Evolutionary conservation across 2,329 filamentous ascomycete genomes (phyloP).

Genomic region (Rhexocercosporidium sp.): DNA sequence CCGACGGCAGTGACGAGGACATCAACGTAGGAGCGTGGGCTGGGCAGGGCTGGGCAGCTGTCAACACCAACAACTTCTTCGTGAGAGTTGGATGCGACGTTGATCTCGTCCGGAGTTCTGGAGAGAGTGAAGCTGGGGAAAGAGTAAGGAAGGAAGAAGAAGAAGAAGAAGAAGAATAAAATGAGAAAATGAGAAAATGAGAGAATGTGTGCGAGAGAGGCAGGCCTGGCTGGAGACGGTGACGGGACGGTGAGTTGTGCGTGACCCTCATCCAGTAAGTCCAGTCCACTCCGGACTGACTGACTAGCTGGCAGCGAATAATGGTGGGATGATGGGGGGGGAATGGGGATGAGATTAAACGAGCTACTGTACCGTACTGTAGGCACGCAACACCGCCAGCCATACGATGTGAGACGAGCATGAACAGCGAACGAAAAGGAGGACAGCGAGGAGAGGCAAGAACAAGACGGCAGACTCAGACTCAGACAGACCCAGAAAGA

Average conservation of each 20-base stretch:
- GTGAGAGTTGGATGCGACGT: neutral
- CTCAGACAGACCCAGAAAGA: no score
- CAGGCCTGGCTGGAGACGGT: no score
- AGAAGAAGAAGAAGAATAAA: neutral
- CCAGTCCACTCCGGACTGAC: neutral
- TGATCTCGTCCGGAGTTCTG: neutral
- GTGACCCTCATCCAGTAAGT: no score
- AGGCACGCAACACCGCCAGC: neutral
- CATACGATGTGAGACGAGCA: neutral
- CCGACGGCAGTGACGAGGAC: no score
- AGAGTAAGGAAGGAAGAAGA: neutral
- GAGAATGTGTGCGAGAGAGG: no score
- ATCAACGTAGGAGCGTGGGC: no score
- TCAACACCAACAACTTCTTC: neutral
- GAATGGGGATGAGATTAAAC: neutral
- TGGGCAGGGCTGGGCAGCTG: neutral
- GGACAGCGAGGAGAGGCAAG: neutral
- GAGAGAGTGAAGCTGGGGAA: neutral
- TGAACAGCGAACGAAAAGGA: neutral
- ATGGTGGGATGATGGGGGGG: neutral
- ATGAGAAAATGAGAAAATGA: neutral
- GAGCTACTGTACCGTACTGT: no score
- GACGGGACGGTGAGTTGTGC: constrained; percentile 5
- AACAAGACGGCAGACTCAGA: neutral
- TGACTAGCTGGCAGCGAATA: neutral